Evolutionary conservation across 805 yeast species (phyloP).

Genomic region (Myxozyma neotropica): DNA sequence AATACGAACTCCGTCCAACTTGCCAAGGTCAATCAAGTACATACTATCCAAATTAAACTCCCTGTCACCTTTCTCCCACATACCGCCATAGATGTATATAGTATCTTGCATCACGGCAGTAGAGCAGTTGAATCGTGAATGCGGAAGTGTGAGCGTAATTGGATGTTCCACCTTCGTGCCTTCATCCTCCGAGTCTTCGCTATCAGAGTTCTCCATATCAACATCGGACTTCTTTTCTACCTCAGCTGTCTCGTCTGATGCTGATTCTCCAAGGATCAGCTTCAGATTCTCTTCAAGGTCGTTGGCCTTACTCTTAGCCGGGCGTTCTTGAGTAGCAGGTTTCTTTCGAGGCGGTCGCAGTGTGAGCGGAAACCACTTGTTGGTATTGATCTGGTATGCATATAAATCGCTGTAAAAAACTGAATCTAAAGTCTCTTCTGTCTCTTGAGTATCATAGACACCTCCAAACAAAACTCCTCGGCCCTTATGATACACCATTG

Average conservation of each 20-base stretch:
- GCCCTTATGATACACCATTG: constrained; percentile 84
- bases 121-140: constrained; percentile 83
- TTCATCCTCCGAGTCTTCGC: constrained; percentile 46
- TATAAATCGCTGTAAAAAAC: constrained; percentile 77
- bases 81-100: constrained; percentile 85
- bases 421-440: constrained; percentile 87
- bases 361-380: constrained; percentile 81
- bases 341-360: constrained; percentile 62
- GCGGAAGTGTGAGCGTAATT: constrained; percentile 64
- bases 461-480: constrained; percentile 95
- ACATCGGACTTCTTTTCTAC: constrained; percentile 37
- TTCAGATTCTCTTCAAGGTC: constrained; percentile 73
- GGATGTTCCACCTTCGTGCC: constrained; percentile 54
- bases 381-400: constrained; percentile 80
- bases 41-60: constrained; percentile 84
- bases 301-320: constrained; percentile 67
- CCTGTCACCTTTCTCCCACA: constrained; percentile 84
- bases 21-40: constrained; percentile 82
- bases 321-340: constrained; percentile 46
- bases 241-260: constrained; percentile 9
- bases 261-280: constrained; percentile 40
- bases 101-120: constrained; percentile 83
- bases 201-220: constrained; percentile 39
- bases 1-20: constrained; percentile 82
- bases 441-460: constrained; percentile 91